Percentiles rank a stretch among this genome's conserved stretches.
Evolutionary conservation across 768 basidiomycete species (phyloP).

Genomic region (Boletus rufocinnamomeus): DNA sequence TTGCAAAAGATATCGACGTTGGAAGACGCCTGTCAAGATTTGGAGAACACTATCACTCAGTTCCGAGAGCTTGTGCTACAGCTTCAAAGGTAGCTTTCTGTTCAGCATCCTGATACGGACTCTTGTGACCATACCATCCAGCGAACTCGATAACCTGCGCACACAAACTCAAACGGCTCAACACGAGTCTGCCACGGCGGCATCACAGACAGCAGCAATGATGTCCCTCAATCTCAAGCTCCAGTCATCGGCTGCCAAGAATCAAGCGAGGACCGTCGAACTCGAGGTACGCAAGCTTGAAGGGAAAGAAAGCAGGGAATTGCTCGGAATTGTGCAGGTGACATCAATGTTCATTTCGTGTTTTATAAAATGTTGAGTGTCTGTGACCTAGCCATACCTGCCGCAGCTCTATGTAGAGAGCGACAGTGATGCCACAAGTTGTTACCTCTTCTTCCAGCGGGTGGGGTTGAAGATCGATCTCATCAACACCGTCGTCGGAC

Average conservation of each 20-base stretch:
- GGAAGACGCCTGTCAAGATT: conserved; percentile 81
- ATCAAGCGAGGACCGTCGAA: conserved; percentile 87
- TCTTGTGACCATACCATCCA: conserved; percentile 34
- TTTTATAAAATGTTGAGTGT: conserved; percentile 5
- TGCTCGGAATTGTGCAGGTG: conserved; percentile 84
- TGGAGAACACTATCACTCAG: conserved; percentile 84
- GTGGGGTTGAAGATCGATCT: conserved; percentile 85
- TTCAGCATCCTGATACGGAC: conserved; percentile 7
- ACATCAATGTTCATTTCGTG: not conserved
- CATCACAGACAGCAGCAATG: conserved; percentile 88
- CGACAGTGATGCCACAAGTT: conserved; percentile 85
- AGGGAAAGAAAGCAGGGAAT: conserved; percentile 76
- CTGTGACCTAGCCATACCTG: conserved; percentile 69
- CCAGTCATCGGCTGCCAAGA: conserved; percentile 88
- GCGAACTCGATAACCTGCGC: conserved; percentile 84
- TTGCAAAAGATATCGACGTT: conserved; percentile 61
- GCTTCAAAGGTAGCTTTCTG: conserved; percentile 64
- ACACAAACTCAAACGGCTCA: conserved; percentile 84
- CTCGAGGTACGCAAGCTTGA: conserved; percentile 86
- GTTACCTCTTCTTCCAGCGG: conserved; percentile 92
- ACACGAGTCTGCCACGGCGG: conserved; percentile 77
- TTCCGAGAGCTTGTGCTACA: conserved; percentile 91
- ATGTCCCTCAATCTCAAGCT: conserved; percentile 94
- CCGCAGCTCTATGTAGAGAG: conserved; percentile 88
- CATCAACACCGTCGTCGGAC: conserved; percentile 79